Evolutionary conservation across 768 basidiomycete species (phyloP).

Genomic region (Pisolithus microcarpus): DNA sequence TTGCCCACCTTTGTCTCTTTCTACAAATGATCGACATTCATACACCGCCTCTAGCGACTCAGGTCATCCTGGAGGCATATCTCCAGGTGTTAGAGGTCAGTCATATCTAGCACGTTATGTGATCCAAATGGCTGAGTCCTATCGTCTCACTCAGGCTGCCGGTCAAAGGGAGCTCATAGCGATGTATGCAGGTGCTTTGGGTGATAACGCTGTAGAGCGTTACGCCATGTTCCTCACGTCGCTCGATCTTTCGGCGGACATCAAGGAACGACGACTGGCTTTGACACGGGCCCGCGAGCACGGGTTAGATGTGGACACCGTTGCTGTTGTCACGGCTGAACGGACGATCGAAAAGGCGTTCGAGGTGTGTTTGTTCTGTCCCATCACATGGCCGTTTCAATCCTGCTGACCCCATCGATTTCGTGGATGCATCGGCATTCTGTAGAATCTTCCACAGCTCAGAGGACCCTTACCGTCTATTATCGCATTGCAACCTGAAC

Average conservation of each 20-base stretch:
- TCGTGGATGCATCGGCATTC: conserved; percentile 3
- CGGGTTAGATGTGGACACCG: conserved; percentile 73
- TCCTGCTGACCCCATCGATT: too few species aligned
- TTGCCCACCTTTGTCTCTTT: conserved; percentile 87
- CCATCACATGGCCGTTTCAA: not conserved
- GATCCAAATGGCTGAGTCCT: not conserved
- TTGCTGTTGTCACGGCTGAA: conserved; percentile 77
- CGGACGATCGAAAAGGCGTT: conserved; percentile 67
- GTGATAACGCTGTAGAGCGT: conserved; percentile 85
- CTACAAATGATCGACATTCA: conserved; percentile 73
- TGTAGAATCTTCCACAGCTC: conserved; percentile 44
- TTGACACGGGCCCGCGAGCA: conserved; percentile 75
- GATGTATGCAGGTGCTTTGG: conserved; percentile 86
- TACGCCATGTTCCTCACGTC: conserved; percentile 88
- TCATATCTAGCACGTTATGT: not conserved
- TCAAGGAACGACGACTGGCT: conserved; percentile 59
- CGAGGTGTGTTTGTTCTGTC: conserved; percentile 33
- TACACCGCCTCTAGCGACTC: conserved; percentile 67
- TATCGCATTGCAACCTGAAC: conserved; percentile 47
- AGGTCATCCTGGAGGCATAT: conserved; percentile 83
- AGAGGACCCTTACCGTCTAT: conserved; percentile 56
- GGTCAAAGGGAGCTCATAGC: conserved; percentile 84
- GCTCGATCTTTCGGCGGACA: conserved; percentile 55
- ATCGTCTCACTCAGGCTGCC: conserved; percentile 40
- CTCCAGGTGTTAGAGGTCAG: conserved; percentile 78